Percentiles rank a stretch among this genome's conserved stretches.
Conservation (phyloP, 805 yeast genomes). For the Yamadazyma insecticola region DNA sequence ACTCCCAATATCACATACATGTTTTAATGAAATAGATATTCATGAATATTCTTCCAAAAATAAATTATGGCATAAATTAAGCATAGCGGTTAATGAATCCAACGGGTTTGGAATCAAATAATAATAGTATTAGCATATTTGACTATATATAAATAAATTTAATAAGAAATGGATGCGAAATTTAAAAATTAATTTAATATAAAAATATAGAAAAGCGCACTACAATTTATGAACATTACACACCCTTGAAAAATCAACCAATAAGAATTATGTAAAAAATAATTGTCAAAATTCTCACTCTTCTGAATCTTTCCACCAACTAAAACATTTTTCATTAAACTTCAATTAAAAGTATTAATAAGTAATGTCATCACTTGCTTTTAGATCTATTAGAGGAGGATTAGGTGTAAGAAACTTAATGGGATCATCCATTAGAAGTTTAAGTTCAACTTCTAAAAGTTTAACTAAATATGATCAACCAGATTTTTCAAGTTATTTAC, state of each 20-base stretch:
- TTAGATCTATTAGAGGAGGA: conserved; percentile 8
- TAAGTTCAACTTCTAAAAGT: conserved; percentile 48
- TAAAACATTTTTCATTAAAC: no score
- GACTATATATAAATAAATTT: not conserved
- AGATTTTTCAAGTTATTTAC: conserved; percentile 77
- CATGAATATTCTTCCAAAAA: conserved; percentile 57
- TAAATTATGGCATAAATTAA: conserved; percentile 54
- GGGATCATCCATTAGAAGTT: conserved; percentile 44
- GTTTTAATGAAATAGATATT: conserved; percentile 85
- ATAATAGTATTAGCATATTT: conserved; percentile 1
- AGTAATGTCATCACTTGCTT: conserved; percentile 7
- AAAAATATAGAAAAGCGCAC: no score
- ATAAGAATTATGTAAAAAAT: no score
- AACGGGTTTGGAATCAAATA: conserved; percentile 82
- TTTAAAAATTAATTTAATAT: no score
- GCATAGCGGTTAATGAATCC: conserved; percentile 69
- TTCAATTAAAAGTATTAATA: not conserved
- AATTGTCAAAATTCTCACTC: not conserved
- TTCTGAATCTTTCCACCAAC: no score
- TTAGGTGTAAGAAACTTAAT: conserved; percentile 8
- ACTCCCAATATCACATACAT: conserved; percentile 87
- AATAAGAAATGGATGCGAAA: not conserved
- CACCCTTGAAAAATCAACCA: no score
- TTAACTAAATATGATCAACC: conserved; percentile 88
- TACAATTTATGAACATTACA: no score